Conservation (phyloP, 192 early-diverging fungal species). For the Lunasporangiospora selenospora region DNA sequence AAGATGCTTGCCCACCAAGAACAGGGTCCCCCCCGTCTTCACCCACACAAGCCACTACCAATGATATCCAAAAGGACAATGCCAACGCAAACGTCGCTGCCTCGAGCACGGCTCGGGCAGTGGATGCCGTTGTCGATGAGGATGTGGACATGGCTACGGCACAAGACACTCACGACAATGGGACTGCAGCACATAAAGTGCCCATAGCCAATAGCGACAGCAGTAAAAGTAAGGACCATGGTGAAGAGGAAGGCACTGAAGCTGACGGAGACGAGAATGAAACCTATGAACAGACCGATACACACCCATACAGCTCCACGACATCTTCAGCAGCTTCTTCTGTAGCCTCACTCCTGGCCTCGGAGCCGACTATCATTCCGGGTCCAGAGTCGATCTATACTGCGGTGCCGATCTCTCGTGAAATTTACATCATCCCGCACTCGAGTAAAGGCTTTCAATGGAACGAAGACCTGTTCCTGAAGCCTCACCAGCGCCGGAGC, state of each 20-base stretch:
- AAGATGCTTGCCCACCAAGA: too few species aligned
- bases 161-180: too few species aligned
- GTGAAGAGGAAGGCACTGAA: not conserved
- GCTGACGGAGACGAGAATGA: not conserved
- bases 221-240: not conserved
- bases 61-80: too few species aligned
- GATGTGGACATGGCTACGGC: not conserved
- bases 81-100: not conserved
- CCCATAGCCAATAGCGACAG: not conserved
- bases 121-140: conserved; percentile 1
- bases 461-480: conserved; percentile 42
- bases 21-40: not conserved
- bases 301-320: not conserved
- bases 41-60: not conserved
- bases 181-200: too few species aligned
- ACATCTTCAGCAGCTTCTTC: not conserved
- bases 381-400: conserved; percentile 24
- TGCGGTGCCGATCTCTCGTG: conserved; percentile 33
- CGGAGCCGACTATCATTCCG: conserved; percentile 28
- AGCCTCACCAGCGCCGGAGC: conserved; percentile 31
- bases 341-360: not conserved
- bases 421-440: conserved; percentile 35
- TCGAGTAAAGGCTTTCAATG: conserved; percentile 40
- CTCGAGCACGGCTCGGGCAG: conserved; percentile 1
- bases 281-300: not conserved